These are phyloP conservation scores for Neodidymelliopsis sp. DNA, from an alignment of 2,329 filamentous ascomycete genomes.

Conservation along the genomic window DNA sequence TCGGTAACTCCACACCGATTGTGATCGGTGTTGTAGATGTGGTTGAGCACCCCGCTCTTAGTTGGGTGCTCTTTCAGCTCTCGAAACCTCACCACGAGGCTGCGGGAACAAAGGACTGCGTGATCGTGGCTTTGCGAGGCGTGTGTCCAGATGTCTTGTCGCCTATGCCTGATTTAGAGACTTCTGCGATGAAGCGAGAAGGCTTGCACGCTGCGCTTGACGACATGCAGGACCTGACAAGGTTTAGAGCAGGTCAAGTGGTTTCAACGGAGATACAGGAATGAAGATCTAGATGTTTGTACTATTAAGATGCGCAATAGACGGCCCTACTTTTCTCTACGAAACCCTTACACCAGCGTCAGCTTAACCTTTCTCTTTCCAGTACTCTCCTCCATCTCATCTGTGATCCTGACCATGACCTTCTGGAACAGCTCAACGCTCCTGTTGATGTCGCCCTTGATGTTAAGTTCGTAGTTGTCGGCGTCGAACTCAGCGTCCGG, in stretches of 20 bases:
- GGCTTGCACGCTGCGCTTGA: background rate
- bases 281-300: background rate
- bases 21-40: too few species aligned
- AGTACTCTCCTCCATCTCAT: slow-evolving; percentile 93
- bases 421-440: slow-evolving; percentile 89
- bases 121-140: slow-evolving; percentile 3
- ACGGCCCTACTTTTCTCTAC: background rate
- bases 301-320: background rate
- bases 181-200: background rate
- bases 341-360: slow-evolving; percentile 54
- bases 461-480: slow-evolving; percentile 79
- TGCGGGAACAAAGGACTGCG: background rate
- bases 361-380: slow-evolving; percentile 92
- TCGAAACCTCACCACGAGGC: background rate
- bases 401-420: slow-evolving; percentile 85
- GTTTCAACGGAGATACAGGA: background rate
- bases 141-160: background rate
- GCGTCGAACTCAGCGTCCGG: slow-evolving; percentile 84
- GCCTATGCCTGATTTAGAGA: background rate
- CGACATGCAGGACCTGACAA: too few species aligned
- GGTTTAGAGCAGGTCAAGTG: background rate
- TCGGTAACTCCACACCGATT: background rate
- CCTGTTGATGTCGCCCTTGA: slow-evolving; percentile 63
- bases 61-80: background rate
- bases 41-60: too few species aligned